phyloP scores from a whole-genome alignment of 441 rosid species.

The Geranium incanum region DNA sequence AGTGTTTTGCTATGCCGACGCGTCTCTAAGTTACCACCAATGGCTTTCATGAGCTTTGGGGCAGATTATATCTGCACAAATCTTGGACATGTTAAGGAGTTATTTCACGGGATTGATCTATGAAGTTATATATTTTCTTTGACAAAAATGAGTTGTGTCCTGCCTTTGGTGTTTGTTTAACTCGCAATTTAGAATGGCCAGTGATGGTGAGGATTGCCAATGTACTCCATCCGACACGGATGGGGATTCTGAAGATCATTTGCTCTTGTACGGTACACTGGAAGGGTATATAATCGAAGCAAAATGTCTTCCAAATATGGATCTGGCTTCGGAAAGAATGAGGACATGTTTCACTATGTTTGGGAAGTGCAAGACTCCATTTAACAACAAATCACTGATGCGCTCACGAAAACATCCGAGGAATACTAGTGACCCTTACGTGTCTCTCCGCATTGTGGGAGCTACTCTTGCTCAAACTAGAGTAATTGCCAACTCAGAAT shows the following conservation, averaged over 20 bases:
- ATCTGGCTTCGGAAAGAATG: conserved; percentile 50
- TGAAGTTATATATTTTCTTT: no score
- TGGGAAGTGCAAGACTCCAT: conserved; percentile 29
- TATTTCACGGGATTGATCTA: background rate
- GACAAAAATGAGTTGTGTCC: conserved; percentile 10
- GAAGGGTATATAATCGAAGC: conserved; percentile 56
- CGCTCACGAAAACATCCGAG: conserved; percentile 35
- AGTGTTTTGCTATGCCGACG: background rate
- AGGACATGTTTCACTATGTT: conserved; percentile 42
- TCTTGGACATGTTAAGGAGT: background rate
- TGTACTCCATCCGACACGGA: conserved; percentile 8
- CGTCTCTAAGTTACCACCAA: background rate
- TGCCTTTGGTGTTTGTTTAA: conserved; percentile 11
- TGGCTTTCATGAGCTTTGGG: background rate
- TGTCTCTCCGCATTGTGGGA: conserved; percentile 59
- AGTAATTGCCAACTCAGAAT: conserved; percentile 57
- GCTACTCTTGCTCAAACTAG: conserved; percentile 75
- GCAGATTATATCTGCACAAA: background rate
- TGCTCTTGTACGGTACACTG: conserved; percentile 54
- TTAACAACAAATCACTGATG: conserved; percentile 12
- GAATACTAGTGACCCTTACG: conserved; percentile 74
- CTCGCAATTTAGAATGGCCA: conserved; percentile 23
- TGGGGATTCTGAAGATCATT: conserved; percentile 15
- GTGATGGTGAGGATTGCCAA: conserved; percentile 2
- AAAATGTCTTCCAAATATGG: conserved; percentile 72